phyloP scores from a whole-genome alignment of 2,329 filamentous ascomycete genomes.

The Fusarium humuli region DNA sequence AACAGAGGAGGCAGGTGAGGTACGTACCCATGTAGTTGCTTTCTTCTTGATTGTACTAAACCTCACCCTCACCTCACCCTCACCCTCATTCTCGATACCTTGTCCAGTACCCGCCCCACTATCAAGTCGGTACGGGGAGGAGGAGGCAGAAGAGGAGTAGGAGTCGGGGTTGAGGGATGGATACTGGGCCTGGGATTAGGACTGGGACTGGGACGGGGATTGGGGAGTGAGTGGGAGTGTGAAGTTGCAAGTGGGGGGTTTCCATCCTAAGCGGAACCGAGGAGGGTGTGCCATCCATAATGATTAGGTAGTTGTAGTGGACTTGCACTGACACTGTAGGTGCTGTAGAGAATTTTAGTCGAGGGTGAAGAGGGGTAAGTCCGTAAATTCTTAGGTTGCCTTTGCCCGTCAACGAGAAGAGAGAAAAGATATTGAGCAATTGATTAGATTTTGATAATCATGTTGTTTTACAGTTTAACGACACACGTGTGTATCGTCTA shows the following conservation, averaged over 20 bases:
- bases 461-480: background rate
- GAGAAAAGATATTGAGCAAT: constrained; percentile 5
- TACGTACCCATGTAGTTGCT: constrained; percentile 38
- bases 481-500: background rate
- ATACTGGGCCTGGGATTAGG: background rate
- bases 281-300: constrained; percentile 31
- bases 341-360: constrained; percentile 14
- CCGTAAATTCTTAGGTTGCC: constrained; percentile 10
- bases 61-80: background rate
- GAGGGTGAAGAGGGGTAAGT: constrained; percentile 30
- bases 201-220: background rate
- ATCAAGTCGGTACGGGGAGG: constrained; percentile 42
- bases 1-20: constrained; percentile 46
- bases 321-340: background rate
- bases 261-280: constrained; percentile 16
- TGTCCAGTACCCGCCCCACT: constrained; percentile 31
- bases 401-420: constrained; percentile 16
- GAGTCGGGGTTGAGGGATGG: constrained; percentile 2
- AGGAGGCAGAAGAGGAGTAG: constrained; percentile 35
- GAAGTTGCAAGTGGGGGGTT: background rate
- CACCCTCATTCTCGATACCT: constrained; percentile 41
- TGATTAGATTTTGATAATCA: background rate
- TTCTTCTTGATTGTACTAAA: constrained; percentile 18
- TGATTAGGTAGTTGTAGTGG: background rate
- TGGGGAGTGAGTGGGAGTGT: background rate